Base-by-base conservation (phyloP, 2,329 filamentous ascomycete species). In the Sporothrix mexicana region DNA sequence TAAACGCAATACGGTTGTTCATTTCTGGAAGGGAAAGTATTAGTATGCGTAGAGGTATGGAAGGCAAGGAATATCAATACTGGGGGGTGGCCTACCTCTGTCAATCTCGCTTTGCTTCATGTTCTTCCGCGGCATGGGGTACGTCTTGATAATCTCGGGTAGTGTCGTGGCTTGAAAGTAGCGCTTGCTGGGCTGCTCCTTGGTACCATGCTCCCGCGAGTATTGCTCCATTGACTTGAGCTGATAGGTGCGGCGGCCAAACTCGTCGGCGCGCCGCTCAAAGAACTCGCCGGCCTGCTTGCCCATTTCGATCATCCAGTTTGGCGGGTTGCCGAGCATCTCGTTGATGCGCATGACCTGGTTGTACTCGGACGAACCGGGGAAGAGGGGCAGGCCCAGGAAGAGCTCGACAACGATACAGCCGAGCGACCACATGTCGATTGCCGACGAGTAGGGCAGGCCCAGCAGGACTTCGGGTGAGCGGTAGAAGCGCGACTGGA, bases 261-360 rank as follows among this genome's bases (percentile, higher is more conserved):
- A 99, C 79, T 99, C 96, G 79, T 99, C 96, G 76, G 90, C 87
- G 51, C 88, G 84, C 83, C 98, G 98, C 82, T 99, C 95, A 78
- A 97, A 99, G 81, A 99, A 99, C 78, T 98, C 95, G 61, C 94
- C 93, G 0, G 95, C 93, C 81, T 99, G 96, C 83, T 99, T 99
- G 78, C 96, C 96, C 88, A 97, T 97, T 80, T 99, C 96, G 72
- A 99, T 88, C 96, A 99, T 99, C 96, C 96, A 99, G 76, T 94
- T 97, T 51, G 94, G 95, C 1, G 96, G 95, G 76, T 97, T 91
- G 12, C 96, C 96, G 9, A 99, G 88, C 96, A 99, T 99, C 83
- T 99, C 96, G 25, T 96, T 95, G 76, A 99, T 99, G 70, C 96
- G 88, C 41, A 95, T 95, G 20, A 99, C 95, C 81, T 99, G 96